Base-by-base conservation (phyloP, 129 eudicot species). In the Flaveria bidentis region DNA sequence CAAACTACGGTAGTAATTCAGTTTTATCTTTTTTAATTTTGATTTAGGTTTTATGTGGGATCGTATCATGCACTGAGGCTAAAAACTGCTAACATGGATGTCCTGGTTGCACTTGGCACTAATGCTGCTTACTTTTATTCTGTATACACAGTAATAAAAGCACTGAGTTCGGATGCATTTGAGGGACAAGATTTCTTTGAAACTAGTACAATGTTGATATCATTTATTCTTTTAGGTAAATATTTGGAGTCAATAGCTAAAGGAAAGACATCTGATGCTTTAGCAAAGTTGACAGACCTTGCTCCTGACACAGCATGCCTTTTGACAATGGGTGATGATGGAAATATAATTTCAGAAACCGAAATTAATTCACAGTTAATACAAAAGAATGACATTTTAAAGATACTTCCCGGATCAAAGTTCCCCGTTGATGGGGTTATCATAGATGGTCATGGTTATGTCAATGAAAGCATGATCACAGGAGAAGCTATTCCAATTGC, bases 51-150 rank as follows among this genome's bases (percentile, higher is more conserved):
- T 78, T 87, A 87, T 55, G 76, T 80, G 28, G 91, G 91, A 28
- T 87, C 88, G 9, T 87, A 87, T 82, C 84, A 78, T 50, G 88
- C 91, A 10, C 71, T 87, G 66, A 67, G 88, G 73, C 76, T 84
- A 70, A 82, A 67, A 58, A 81, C 91, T 13, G 91, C 91, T 45
- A 87, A 87, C 67, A 87, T 87, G 91, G 91, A 87, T 81, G 91
- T 87, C 15, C 63, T 87, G 77, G 84, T 87, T 36, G 91, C 91
- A 10, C 84, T 87, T 26, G 91, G 91, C 58, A 87, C 91, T 22
- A 87, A 87, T 75, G 84, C 91, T 33, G 91, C 88, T 4, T 87
- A 87, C 75, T 87, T 87, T 28, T 87, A 81, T 62, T 87, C 88
- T 25, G 82, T 81, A 33, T 87, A 87, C 80, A 76, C 82, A 16